A percentile compares a stretch with the other conserved stretches of the same genome.
Conservation (phyloP, 257 asterid genomes). For the Paraleonurus japonicus region DNA sequence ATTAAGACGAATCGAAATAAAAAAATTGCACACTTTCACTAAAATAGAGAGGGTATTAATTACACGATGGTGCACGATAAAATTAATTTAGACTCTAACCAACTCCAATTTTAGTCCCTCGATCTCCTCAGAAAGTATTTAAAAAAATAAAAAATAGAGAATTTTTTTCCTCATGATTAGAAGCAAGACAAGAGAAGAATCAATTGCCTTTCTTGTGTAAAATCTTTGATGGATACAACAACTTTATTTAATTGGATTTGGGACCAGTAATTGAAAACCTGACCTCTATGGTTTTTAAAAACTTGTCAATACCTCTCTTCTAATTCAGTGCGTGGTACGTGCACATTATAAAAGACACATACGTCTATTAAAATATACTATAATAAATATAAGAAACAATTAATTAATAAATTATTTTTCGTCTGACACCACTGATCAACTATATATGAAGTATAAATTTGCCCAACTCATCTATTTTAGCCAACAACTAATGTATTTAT, state of each 20-base stretch:
- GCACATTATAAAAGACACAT: not conserved
- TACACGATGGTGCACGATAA: too few species aligned
- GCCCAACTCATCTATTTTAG: conserved; percentile 8
- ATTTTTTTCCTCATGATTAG: not conserved
- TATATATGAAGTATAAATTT: conserved; percentile 7
- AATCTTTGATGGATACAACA: conserved; percentile 14
- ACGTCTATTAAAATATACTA: not conserved
- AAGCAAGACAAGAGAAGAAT: conserved; percentile 6
- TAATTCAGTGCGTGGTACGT: conserved; percentile 3
- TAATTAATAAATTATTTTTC: not conserved
- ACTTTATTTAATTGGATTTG: conserved; percentile 11
- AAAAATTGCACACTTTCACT: too few species aligned
- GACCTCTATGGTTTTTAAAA: conserved; percentile 12
- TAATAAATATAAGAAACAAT: not conserved
- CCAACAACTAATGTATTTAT: conserved; percentile 19
- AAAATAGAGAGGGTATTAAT: too few species aligned
- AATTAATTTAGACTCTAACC: too few species aligned
- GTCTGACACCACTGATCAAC: conserved; percentile 5
- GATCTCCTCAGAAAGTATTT: too few species aligned
- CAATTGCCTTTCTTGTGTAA: not conserved
- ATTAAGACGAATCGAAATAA: too few species aligned
- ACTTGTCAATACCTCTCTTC: not conserved
- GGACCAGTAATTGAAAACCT: conserved; percentile 22
- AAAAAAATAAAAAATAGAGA: not conserved
- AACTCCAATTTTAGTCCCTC: too few species aligned